Evolutionary conservation across 495 filamentous ascomycete genomes (phyloP).

Genomic region (Letharia lupina): DNA sequence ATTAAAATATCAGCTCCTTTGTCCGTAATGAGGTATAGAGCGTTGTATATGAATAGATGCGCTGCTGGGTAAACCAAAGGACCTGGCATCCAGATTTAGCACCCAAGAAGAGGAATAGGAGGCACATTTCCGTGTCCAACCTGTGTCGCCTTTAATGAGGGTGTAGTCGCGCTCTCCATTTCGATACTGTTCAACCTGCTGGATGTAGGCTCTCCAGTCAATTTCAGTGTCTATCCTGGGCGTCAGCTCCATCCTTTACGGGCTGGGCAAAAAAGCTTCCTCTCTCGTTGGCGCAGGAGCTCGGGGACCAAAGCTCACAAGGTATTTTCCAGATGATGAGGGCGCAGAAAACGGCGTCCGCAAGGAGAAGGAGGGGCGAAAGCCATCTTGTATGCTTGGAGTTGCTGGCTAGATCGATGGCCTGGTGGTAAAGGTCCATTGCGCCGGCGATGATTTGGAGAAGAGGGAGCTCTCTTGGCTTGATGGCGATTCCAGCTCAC

Average conservation of each 20-base stretch:
- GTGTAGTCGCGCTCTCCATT: conserved; percentile 84
- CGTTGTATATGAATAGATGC: conserved; percentile 84
- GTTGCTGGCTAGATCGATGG: conserved; percentile 37
- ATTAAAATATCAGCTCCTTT: conserved; percentile 65
- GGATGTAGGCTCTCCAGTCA: conserved; percentile 96
- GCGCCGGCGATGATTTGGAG: background rate
- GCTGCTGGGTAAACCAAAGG: conserved; percentile 62
- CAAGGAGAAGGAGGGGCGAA: conserved; percentile 57
- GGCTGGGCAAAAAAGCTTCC: conserved; percentile 8
- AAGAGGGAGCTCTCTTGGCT: background rate
- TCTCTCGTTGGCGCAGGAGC: background rate
- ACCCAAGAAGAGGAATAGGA: conserved; percentile 45
- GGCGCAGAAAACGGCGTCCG: conserved; percentile 63
- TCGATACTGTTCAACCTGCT: conserved; percentile 72
- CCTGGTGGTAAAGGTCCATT: conserved; percentile 27
- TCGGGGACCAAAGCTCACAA: conserved; percentile 49
- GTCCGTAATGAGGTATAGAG: conserved; percentile 69
- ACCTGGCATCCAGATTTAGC: background rate
- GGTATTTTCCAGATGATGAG: conserved; percentile 77
- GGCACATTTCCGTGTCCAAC: conserved; percentile 33
- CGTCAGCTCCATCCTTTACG: conserved; percentile 6
- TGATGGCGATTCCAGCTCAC: background rate
- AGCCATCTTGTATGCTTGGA: conserved; percentile 55
- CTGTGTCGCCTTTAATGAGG: conserved; percentile 77
- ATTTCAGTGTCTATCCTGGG: conserved; percentile 82